These are phyloP conservation scores for Hydrangea macrophylla DNA, from an alignment of 148 eudicot genomes.

Conservation along the genomic window DNA sequence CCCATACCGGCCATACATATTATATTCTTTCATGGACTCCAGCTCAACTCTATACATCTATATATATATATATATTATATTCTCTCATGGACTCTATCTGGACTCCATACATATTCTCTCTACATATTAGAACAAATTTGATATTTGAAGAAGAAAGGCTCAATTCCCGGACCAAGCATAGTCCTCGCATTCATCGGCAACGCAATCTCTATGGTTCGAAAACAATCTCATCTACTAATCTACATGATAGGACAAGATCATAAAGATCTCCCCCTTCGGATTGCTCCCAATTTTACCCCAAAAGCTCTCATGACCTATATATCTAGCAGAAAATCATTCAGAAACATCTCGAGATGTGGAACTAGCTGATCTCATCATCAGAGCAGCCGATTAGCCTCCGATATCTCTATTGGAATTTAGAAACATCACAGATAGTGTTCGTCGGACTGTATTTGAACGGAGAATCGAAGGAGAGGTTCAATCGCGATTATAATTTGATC, in stretches of 20 bases:
- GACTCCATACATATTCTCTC: slow-evolving; percentile 37
- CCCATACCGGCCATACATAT: too few relatives aligned
- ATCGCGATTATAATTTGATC: slow-evolving; percentile 54
- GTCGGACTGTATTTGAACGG: slow-evolving; percentile 54
- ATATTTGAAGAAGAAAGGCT: slow-evolving; percentile 51
- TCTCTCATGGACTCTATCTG: too few relatives aligned
- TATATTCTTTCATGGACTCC: too few relatives aligned
- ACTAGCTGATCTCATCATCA: not conserved
- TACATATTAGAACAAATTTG: slow-evolving; percentile 45
- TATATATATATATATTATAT: too few relatives aligned
- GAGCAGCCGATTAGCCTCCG: slow-evolving; percentile 48
- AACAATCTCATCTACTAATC: slow-evolving; percentile 71
- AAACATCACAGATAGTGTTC: slow-evolving; percentile 83
- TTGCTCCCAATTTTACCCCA: slow-evolving; percentile 80
- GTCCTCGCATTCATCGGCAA: slow-evolving; percentile 68
- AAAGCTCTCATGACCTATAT: slow-evolving; percentile 57
- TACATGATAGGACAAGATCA: slow-evolving; percentile 84
- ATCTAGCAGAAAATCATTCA: slow-evolving; percentile 53
- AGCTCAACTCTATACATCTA: too few relatives aligned
- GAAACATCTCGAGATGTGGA: slow-evolving; percentile 26
- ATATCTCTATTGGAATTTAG: slow-evolving; percentile 63
- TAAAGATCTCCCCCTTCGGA: slow-evolving; percentile 68
- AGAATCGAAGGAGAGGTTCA: slow-evolving; percentile 37
- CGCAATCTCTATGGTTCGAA: slow-evolving; percentile 41
- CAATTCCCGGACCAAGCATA: slow-evolving; percentile 58